Conservation (phyloP, 202 grass and related monocot genomes). For the Carex sylvatica region DNA sequence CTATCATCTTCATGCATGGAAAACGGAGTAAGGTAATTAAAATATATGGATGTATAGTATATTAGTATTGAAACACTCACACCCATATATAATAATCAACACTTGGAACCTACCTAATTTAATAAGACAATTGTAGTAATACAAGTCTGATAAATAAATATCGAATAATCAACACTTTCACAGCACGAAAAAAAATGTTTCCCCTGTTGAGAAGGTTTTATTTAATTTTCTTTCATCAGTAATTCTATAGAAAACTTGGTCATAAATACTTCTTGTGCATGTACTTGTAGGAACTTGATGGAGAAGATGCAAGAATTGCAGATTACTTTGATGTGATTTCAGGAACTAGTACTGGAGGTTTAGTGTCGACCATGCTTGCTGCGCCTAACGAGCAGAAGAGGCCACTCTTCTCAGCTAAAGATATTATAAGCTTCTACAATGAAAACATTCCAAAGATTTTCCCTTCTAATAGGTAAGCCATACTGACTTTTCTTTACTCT, state of each 20-base stretch:
- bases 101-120: background rate
- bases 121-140: too few species aligned
- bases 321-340: conserved; percentile 62
- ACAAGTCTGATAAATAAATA: too few species aligned
- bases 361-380: conserved; percentile 53
- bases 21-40: too few species aligned
- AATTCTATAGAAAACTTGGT: background rate
- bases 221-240: too few species aligned
- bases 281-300: conserved; percentile 39
- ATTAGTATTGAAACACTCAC: too few species aligned
- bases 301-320: conserved; percentile 25
- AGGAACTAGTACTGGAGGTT: conserved; percentile 56
- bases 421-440: conserved; percentile 46
- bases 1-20: too few species aligned
- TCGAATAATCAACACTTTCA: background rate
- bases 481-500: background rate
- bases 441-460: conserved; percentile 51
- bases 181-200: too few species aligned
- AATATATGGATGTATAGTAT: too few species aligned
- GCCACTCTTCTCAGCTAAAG: conserved; percentile 48
- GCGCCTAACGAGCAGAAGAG: conserved; percentile 30
- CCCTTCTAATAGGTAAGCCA: conserved; percentile 27
- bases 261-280: background rate
- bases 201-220: too few species aligned
- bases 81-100: background rate